Evolutionary conservation across 495 filamentous ascomycete genomes (phyloP).

Genomic region (Glarea lozoyensis): DNA sequence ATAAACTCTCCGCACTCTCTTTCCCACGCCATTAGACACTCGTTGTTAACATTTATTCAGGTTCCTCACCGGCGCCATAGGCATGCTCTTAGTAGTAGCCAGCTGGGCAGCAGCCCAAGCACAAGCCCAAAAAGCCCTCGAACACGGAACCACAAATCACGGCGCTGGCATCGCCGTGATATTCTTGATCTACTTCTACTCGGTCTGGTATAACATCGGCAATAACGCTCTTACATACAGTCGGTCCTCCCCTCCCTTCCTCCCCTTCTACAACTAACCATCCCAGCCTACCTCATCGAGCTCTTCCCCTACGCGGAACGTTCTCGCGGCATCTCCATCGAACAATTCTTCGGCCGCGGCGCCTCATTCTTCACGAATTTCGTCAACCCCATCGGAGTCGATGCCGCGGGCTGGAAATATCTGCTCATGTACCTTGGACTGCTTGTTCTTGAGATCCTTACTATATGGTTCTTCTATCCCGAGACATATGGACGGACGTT

Average conservation of each 20-base stretch:
- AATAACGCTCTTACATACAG: constrained; percentile 54
- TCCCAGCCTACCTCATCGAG: constrained; percentile 51
- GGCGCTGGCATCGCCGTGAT: constrained; percentile 23
- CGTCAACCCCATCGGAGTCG: constrained; percentile 55
- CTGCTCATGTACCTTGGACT: constrained; percentile 55
- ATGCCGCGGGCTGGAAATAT: constrained; percentile 52
- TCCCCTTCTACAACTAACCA: background rate
- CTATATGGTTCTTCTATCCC: constrained; percentile 57
- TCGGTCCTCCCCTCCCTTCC: background rate
- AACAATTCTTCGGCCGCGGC: constrained; percentile 51
- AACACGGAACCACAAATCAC: constrained; percentile 24
- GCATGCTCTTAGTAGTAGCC: constrained; percentile 42
- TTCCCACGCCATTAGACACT: too few species aligned
- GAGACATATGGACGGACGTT: constrained; percentile 53
- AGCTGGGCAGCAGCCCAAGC: constrained; percentile 41
- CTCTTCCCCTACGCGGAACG: constrained; percentile 55
- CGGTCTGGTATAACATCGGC: constrained; percentile 56
- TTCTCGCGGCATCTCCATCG: constrained; percentile 51
- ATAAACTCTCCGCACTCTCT: too few species aligned
- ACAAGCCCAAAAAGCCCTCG: constrained; percentile 13
- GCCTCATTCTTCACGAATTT: constrained; percentile 42
- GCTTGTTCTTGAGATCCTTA: constrained; percentile 45
- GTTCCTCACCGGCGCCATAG: constrained; percentile 41
- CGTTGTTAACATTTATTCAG: too few species aligned
- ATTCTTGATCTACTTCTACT: constrained; percentile 57